Conservation (phyloP, 192 early-diverging fungal species). For the Coemansia sp. region DNA sequence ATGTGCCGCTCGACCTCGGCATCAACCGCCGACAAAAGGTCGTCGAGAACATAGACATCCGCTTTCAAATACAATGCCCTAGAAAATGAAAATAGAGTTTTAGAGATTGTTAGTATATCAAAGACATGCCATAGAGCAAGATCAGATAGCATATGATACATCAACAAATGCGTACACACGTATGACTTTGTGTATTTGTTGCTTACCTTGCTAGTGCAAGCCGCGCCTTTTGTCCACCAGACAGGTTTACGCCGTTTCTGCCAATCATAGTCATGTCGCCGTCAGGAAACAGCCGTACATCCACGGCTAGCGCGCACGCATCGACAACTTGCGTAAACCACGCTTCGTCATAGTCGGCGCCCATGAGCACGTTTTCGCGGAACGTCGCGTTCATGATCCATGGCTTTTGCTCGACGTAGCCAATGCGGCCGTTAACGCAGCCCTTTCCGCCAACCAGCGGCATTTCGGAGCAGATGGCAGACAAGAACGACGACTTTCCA, state of each 20-base stretch:
- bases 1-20: conserved; percentile 57
- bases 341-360: conserved; percentile 26
- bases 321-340: conserved; percentile 15
- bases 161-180: neutral
- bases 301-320: conserved; percentile 26
- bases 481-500: conserved; percentile 64
- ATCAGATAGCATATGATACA: neutral
- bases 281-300: conserved; percentile 13
- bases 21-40: conserved; percentile 65
- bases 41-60: conserved; percentile 66
- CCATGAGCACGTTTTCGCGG: conserved; percentile 49
- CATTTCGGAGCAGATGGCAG: conserved; percentile 79
- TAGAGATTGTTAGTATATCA: neutral
- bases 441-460: conserved; percentile 64
- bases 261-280: conserved; percentile 56
- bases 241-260: conserved; percentile 54
- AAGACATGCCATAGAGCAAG: no score
- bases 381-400: conserved; percentile 39
- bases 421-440: conserved; percentile 56
- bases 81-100: neutral
- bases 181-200: neutral
- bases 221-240: conserved; percentile 62
- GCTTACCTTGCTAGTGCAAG: conserved; percentile 56
- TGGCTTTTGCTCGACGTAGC: conserved; percentile 44
- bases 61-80: conserved; percentile 60